phyloP scores from a whole-genome alignment of 2,329 filamentous ascomycete species.

The Penicillium nordicum region DNA sequence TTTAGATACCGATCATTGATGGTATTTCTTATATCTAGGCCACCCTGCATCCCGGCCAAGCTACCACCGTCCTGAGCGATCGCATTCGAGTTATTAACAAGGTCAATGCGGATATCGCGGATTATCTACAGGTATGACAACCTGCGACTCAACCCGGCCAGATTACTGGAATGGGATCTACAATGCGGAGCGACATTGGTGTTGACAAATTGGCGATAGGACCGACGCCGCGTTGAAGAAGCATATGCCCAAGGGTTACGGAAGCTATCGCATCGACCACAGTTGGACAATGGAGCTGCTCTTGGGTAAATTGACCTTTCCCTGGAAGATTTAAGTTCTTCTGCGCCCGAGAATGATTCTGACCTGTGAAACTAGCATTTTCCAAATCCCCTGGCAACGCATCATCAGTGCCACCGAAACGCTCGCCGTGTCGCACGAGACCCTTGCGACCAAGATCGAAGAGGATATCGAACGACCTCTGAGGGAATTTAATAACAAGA shows the following conservation, averaged over 20 bases:
- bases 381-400: conserved; percentile 85
- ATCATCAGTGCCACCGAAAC: conserved; percentile 76
- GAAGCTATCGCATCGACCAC: conserved; percentile 71
- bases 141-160: not conserved
- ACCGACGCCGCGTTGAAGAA: conserved; percentile 88
- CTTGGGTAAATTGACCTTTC: conserved; percentile 66
- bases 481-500: conserved; percentile 68
- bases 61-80: conserved; percentile 76
- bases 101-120: conserved; percentile 86
- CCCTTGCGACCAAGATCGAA: conserved; percentile 77
- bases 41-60: conserved; percentile 74
- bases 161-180: conserved; percentile 12
- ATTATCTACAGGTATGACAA: conserved; percentile 83
- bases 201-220: conserved; percentile 52
- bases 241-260: conserved; percentile 77
- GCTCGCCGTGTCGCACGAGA: conserved; percentile 78
- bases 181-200: conserved; percentile 5
- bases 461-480: conserved; percentile 82
- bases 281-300: conserved; percentile 72
- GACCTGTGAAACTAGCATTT: conserved; percentile 60
- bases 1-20: conserved; percentile 10
- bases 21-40: conserved; percentile 53
- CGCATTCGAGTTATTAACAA: conserved; percentile 82
- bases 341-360: conserved; percentile 7
- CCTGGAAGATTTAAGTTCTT: not conserved